Conservation (phyloP, 805 yeast genomes). For the Spathaspora gorwiae region DNA sequence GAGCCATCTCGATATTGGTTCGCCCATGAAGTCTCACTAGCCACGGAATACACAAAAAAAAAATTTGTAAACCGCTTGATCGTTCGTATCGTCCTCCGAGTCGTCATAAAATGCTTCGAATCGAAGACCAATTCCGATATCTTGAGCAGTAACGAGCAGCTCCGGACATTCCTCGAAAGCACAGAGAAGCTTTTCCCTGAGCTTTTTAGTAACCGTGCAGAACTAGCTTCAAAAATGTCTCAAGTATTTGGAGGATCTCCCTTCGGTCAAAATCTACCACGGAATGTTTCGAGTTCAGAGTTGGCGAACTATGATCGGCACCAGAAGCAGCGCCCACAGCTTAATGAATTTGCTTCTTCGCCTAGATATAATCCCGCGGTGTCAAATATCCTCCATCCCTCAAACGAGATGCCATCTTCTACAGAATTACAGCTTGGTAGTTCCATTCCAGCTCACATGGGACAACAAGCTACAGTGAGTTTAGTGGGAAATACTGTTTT, state of each 20-base stretch:
- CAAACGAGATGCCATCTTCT: constrained; percentile 1
- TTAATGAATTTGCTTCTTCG: constrained; percentile 3
- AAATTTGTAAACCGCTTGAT: not conserved
- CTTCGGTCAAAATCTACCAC: not conserved
- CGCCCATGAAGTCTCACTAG: not conserved
- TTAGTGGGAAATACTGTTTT: too few relatives aligned
- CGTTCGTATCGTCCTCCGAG: constrained; percentile 6
- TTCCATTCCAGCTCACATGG: too few relatives aligned
- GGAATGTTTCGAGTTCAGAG: too few relatives aligned
- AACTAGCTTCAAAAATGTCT: constrained; percentile 3
- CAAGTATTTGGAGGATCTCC: constrained; percentile 10
- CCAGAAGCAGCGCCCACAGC: not conserved
- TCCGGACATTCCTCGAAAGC: constrained; percentile 14
- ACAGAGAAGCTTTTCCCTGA: constrained; percentile 16
- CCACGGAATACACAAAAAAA: not conserved
- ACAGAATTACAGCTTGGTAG: too few relatives aligned
- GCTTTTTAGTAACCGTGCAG: constrained; percentile 7
- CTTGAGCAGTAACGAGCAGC: constrained; percentile 9
- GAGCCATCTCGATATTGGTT: not conserved
- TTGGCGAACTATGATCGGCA: not conserved
- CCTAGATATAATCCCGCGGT: constrained; percentile 21
- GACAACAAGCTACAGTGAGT: too few relatives aligned
- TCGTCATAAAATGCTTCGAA: constrained; percentile 18
- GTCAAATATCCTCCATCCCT: constrained; percentile 18
- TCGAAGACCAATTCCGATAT: constrained; percentile 10